phyloP scores from a whole-genome alignment of 352 stramenopile genomes.

The Globisporangium solare region DNA sequence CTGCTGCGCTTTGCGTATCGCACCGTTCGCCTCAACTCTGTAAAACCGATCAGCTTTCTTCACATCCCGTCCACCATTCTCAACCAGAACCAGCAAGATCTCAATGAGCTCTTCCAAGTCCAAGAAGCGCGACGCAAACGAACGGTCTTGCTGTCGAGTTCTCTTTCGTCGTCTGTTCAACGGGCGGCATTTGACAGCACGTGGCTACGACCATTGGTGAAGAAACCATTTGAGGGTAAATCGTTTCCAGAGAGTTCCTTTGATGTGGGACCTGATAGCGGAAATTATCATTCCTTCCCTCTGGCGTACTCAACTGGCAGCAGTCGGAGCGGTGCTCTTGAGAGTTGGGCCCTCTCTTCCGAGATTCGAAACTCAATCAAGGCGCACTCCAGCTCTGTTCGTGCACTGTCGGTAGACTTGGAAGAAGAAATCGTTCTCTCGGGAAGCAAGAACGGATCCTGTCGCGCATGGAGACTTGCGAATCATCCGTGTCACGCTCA shows the following conservation, averaged over 20 bases:
- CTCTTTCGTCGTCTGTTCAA: slow-evolving; percentile 7
- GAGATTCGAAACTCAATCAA: slow-evolving; percentile 58
- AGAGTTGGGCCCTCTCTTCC: slow-evolving; percentile 23
- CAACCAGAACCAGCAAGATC: slow-evolving; percentile 32
- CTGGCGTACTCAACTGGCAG: not conserved
- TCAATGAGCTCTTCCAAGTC: slow-evolving; percentile 44
- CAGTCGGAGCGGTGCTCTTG: slow-evolving; percentile 9
- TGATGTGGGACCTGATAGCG: not conserved
- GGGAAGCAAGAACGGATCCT: slow-evolving; percentile 71
- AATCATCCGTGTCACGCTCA: slow-evolving; percentile 31
- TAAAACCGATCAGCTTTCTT: slow-evolving; percentile 63
- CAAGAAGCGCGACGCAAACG: slow-evolving; percentile 52
- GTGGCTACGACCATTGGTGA: slow-evolving; percentile 29
- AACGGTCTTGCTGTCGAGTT: not conserved
- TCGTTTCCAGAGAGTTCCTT: not conserved
- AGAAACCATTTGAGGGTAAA: slow-evolving; percentile 15
- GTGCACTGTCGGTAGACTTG: slow-evolving; percentile 43
- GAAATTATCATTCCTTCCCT: not conserved
- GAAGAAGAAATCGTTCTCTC: slow-evolving; percentile 64
- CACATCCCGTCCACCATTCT: slow-evolving; percentile 39
- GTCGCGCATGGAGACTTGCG: slow-evolving; percentile 60
- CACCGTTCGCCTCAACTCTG: slow-evolving; percentile 38
- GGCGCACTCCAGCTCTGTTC: slow-evolving; percentile 59
- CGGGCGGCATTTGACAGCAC: slow-evolving; percentile 11
- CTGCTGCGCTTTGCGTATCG: slow-evolving; percentile 56